Base-by-base conservation (phyloP, 495 filamentous ascomycete species). In the Aspergillus nidulans region DNA sequence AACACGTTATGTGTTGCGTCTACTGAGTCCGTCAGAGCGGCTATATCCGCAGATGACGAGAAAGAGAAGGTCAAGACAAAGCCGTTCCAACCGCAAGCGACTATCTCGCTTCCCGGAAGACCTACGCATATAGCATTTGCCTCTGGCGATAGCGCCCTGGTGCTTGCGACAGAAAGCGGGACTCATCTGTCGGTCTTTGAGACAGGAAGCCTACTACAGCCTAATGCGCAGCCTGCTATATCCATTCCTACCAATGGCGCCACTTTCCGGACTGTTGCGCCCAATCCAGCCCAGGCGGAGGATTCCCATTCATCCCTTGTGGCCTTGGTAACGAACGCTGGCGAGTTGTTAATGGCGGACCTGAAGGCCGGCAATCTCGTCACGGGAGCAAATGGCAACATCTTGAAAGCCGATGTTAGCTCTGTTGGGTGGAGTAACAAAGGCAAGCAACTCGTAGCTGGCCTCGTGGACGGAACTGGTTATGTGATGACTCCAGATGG, bases 401-500 rank as follows among this genome's bases (percentile, higher is more conserved):
- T 86, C 0, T 68, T 95, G 55, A 87, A 84, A 55, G 72, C 81
- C 24, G 84, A 86, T 24, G 92, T 96, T 12, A 91, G 87, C 63
- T 92, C 87, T 65, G 82, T 91, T 2, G 84, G 88, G 38, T 99
- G 95, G 95, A 97, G 92, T 65, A 85, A 82, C 48, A 89, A 84
- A 61, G 95, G 95, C 39, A 97, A 95, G 66, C 92, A 96, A 66
- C 75, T 99, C 20, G 81, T 97, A 6, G 95, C 91, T 59, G 95
- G 95, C 25, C 79, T 95, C 59, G 85, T 77, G 16, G 83, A 96
- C 69, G 94, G 92, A 46, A 84, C 84, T 19, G 83, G 85, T 34
- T 84, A 80, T 55, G 92, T 96, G 64, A 85, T 97, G 83, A 90
- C 86, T 1, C 88, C 87, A 0, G 80, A 89, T 47, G 94, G 92